Evolutionary conservation across 495 filamentous ascomycete species (phyloP).

Genomic region (Platismatia glauca): DNA sequence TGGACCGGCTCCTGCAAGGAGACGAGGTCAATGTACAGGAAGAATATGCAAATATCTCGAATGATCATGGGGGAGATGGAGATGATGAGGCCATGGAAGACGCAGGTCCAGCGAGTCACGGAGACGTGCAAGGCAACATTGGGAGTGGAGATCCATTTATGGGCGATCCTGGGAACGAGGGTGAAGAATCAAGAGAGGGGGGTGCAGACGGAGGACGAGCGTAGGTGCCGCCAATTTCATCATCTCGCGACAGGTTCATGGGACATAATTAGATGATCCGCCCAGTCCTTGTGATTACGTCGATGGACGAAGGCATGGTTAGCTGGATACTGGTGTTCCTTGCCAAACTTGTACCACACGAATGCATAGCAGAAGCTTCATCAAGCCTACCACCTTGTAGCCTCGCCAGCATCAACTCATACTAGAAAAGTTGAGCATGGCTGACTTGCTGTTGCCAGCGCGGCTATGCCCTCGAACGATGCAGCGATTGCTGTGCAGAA

Average conservation of each 20-base stretch:
- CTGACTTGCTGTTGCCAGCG: constrained; percentile 28
- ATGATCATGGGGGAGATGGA: constrained; percentile 41
- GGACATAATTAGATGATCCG: constrained; percentile 1
- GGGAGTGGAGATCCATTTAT: constrained; percentile 21
- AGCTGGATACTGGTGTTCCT: not conserved
- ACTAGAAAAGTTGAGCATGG: not conserved
- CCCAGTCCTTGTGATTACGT: not conserved
- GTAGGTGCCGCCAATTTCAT: constrained; percentile 63
- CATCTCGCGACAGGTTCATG: not conserved
- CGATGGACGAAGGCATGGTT: not conserved
- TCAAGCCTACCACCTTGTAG: not conserved
- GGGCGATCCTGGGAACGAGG: constrained; percentile 83
- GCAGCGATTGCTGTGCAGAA: constrained; percentile 64
- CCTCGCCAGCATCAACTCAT: not conserved
- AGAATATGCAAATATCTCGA: constrained; percentile 59
- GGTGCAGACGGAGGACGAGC: constrained; percentile 95
- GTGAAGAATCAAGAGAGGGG: constrained; percentile 75
- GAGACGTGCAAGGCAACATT: constrained; percentile 33
- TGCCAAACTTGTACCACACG: constrained; percentile 6
- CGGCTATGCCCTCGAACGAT: constrained; percentile 34
- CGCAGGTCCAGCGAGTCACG: constrained; percentile 47
- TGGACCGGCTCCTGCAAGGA: constrained; percentile 75
- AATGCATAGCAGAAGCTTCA: constrained; percentile 4
- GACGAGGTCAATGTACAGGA: constrained; percentile 77
- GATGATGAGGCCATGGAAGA: constrained; percentile 82